Conservation (phyloP, 441 rosid species). For the Euphorbia corollata region DNA sequence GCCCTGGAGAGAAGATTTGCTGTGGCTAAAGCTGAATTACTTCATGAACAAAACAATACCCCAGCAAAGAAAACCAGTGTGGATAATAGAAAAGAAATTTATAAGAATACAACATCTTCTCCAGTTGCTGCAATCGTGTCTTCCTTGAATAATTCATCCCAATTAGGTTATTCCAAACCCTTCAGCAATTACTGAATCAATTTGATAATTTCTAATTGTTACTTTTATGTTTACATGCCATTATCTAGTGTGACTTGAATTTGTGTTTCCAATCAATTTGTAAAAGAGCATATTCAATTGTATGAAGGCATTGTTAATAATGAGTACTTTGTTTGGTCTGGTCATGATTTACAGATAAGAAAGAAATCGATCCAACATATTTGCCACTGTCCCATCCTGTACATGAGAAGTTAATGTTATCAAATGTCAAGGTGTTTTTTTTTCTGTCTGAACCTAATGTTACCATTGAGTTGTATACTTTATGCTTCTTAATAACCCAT, state of each 20-base stretch:
- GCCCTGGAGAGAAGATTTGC: slow-evolving; percentile 59
- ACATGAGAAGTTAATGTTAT: slow-evolving; percentile 46
- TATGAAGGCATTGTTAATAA: too few relatives aligned
- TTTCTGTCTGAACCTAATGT: background rate
- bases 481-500: background rate
- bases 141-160: slow-evolving; percentile 14
- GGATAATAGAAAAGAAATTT: too few relatives aligned
- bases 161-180: slow-evolving; percentile 9
- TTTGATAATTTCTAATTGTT: background rate
- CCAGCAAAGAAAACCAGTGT: slow-evolving; percentile 11
- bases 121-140: slow-evolving; percentile 20
- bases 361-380: slow-evolving; percentile 45
- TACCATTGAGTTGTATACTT: background rate
- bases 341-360: slow-evolving; percentile 32
- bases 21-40: slow-evolving; percentile 49
- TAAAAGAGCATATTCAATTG: background rate
- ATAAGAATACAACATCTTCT: too few relatives aligned
- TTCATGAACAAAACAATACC: slow-evolving; percentile 39
- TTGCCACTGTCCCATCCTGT: slow-evolving; percentile 39
- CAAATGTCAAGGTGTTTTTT: slow-evolving; percentile 39
- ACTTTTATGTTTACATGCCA: background rate
- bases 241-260: background rate
- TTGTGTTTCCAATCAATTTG: slow-evolving; percentile 3
- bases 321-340: background rate
- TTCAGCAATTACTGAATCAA: background rate